Evolutionary conservation across 345 rosid species (phyloP).

Genomic region (Rhodamnia argentea): DNA sequence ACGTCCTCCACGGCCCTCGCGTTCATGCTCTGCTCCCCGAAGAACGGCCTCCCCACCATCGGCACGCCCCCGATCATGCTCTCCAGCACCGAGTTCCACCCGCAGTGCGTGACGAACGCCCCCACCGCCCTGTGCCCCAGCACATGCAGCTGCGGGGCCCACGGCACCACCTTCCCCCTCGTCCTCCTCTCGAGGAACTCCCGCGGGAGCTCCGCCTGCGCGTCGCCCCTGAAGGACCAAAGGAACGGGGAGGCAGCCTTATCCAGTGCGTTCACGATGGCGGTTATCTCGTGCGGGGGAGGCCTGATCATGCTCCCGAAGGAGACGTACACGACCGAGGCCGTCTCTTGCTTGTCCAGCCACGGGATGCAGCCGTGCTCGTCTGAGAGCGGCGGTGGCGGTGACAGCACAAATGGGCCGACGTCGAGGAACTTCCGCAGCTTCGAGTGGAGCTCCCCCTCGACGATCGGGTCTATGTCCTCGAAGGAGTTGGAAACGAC

Average conservation of each 20-base stretch:
- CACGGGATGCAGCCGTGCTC: constrained; percentile 39
- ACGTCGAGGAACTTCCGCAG: constrained; percentile 22
- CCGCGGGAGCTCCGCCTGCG: constrained; percentile 8
- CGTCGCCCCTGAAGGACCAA: constrained; percentile 48
- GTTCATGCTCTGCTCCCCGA: constrained; percentile 39
- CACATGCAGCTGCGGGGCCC: constrained; percentile 51
- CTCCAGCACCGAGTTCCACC: constrained; percentile 54
- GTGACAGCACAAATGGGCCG: constrained; percentile 26
- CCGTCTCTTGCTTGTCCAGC: constrained; percentile 25
- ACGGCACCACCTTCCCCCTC: constrained; percentile 33
- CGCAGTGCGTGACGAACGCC: constrained; percentile 46
- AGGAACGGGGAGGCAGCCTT: constrained; percentile 27
- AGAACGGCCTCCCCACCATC: constrained; percentile 36
- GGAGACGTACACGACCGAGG: constrained; percentile 49
- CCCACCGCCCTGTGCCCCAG: constrained; percentile 38
- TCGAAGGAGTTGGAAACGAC: constrained; percentile 29
- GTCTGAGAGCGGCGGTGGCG: constrained; percentile 4
- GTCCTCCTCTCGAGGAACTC: constrained; percentile 23
- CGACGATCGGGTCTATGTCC: constrained; percentile 19
- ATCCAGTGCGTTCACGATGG: constrained; percentile 37
- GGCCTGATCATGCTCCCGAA: constrained; percentile 40
- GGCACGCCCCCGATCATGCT: constrained; percentile 40
- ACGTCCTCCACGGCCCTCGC: constrained; percentile 18
- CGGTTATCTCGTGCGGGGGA: constrained; percentile 39
- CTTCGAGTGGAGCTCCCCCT: constrained; percentile 13